Percentiles rank a stretch among this genome's conserved stretches.
phyloP scores from a whole-genome alignment of 2,329 filamentous ascomycete species.

The Pezicula carpinea region DNA sequence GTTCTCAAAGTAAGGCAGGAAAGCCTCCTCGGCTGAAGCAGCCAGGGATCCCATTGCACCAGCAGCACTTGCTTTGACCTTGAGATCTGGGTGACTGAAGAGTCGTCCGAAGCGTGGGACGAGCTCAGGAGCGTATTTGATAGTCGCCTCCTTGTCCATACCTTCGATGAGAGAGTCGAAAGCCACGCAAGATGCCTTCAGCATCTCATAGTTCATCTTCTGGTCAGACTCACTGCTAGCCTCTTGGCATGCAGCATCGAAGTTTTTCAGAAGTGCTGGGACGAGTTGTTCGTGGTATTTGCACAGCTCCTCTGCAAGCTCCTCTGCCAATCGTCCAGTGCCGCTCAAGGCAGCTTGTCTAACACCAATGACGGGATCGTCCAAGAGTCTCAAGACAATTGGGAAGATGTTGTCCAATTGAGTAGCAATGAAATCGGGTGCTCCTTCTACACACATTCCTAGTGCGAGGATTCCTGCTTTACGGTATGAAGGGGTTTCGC shows the following conservation, averaged over 20 bases:
- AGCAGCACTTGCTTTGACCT: slow-evolving; percentile 84
- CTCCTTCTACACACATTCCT: slow-evolving; percentile 92
- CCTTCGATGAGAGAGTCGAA: slow-evolving; percentile 89
- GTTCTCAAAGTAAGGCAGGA: slow-evolving; percentile 85
- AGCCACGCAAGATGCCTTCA: slow-evolving; percentile 84
- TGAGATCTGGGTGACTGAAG: slow-evolving; percentile 78
- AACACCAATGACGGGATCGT: slow-evolving; percentile 79
- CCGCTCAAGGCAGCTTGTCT: slow-evolving; percentile 83
- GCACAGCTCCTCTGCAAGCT: slow-evolving; percentile 84
- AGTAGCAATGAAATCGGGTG: slow-evolving; percentile 93
- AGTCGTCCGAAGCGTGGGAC: slow-evolving; percentile 81
- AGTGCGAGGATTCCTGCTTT: slow-evolving; percentile 89
- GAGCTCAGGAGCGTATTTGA: slow-evolving; percentile 75
- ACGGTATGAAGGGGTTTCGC: slow-evolving; percentile 70
- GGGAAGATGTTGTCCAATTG: slow-evolving; percentile 86
- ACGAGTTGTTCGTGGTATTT: slow-evolving; percentile 83
- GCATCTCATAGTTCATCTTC: slow-evolving; percentile 77
- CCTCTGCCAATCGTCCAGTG: slow-evolving; percentile 85
- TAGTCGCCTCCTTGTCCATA: slow-evolving; percentile 74
- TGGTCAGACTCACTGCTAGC: slow-evolving; percentile 57
- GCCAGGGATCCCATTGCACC: slow-evolving; percentile 89
- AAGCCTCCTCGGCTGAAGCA: slow-evolving; percentile 74
- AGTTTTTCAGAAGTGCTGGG: slow-evolving; percentile 79
- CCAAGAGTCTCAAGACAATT: slow-evolving; percentile 73
- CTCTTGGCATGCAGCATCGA: slow-evolving; percentile 72